A percentile compares a stretch with the other conserved stretches of the same genome.
phyloP scores from a whole-genome alignment of 2,329 filamentous ascomycete genomes.

The Ilyonectria robusta region DNA sequence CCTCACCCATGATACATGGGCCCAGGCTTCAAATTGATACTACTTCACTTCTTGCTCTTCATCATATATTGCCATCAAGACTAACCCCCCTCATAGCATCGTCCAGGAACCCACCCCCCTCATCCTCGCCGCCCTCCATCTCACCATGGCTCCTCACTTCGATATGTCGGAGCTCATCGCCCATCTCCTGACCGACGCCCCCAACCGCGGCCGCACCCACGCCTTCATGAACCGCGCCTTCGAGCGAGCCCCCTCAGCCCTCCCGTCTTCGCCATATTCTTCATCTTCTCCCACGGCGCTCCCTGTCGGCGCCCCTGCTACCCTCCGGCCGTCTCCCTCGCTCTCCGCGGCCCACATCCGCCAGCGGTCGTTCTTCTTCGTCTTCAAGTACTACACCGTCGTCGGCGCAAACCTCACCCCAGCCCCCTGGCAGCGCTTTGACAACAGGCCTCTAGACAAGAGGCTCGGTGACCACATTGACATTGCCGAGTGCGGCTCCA shows the following conservation, averaged over 20 bases:
- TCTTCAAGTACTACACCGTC: constrained; percentile 76
- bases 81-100: constrained; percentile 57
- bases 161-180: constrained; percentile 74
- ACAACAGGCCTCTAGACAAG: constrained; percentile 59
- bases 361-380: constrained; percentile 73
- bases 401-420: constrained; percentile 69
- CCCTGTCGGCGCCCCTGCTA: constrained; percentile 16
- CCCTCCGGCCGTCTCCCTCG: constrained; percentile 30
- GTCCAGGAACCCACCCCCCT: constrained; percentile 73
- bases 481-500: constrained; percentile 70
- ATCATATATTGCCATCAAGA: background rate
- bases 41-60: background rate
- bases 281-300: constrained; percentile 33
- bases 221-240: constrained; percentile 68
- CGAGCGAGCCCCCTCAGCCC: constrained; percentile 42
- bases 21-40: background rate
- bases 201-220: constrained; percentile 59
- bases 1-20: too few species aligned
- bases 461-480: constrained; percentile 66
- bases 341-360: constrained; percentile 60
- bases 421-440: constrained; percentile 72
- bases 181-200: constrained; percentile 65
- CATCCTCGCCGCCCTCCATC: constrained; percentile 71
- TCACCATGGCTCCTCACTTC: constrained; percentile 70
- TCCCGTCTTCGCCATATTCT: constrained; percentile 31